A percentile compares a stretch with the other conserved stretches of the same genome.
Conservation (phyloP, 371 early-diverging fungal genomes). For the Chytridiales sp. region DNA sequence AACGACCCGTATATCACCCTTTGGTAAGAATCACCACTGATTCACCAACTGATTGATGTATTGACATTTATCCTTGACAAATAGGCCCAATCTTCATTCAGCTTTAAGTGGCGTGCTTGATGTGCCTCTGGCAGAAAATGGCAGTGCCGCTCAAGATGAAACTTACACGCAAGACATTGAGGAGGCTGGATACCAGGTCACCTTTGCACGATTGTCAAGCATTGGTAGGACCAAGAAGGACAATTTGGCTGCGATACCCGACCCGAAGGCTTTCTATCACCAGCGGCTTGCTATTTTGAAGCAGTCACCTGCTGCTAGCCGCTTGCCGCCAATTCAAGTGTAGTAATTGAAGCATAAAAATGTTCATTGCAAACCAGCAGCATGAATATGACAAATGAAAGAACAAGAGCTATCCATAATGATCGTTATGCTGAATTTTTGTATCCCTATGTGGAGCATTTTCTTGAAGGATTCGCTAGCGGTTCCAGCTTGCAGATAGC, state of each 20-base stretch:
- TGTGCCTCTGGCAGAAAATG: constrained; percentile 50
- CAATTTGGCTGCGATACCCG: constrained; percentile 4
- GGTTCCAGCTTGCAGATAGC: too few species aligned
- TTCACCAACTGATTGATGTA: neutral
- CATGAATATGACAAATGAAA: too few species aligned
- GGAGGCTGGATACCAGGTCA: constrained; percentile 74
- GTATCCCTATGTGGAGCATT: too few species aligned
- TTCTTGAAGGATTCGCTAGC: too few species aligned
- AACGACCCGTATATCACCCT: constrained; percentile 33
- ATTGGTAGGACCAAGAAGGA: constrained; percentile 12
- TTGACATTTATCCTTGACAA: neutral
- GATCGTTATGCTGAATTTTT: too few species aligned
- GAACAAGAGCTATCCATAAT: too few species aligned
- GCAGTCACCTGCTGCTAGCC: neutral
- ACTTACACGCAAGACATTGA: constrained; percentile 71
- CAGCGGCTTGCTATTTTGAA: constrained; percentile 10
- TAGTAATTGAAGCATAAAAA: too few species aligned
- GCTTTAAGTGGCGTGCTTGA: constrained; percentile 55
- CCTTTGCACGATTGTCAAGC: constrained; percentile 48
- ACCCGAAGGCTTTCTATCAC: constrained; percentile 9
- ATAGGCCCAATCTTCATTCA: constrained; percentile 49
- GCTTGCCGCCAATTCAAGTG: neutral
- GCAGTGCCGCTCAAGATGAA: constrained; percentile 60
- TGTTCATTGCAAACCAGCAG: too few species aligned
- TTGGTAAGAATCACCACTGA: too few species aligned